Percentiles rank a stretch among this genome's conserved stretches.
phyloP scores from a whole-genome alignment of 2,329 filamentous ascomycete species.

The Ophiostoma quercus region DNA sequence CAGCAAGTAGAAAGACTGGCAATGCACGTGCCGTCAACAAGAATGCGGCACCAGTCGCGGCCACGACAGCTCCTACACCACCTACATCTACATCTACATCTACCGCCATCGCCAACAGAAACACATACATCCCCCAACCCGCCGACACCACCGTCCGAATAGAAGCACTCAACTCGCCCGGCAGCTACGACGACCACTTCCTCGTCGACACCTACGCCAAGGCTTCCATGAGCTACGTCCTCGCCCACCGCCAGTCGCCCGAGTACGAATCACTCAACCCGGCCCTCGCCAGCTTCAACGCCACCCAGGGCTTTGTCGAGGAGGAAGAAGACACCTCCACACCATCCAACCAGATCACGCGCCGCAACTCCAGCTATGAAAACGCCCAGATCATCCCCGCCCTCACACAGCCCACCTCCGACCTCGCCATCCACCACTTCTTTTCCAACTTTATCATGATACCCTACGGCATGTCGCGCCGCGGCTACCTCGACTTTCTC shows the following conservation, averaged over 20 bases:
- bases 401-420: conserved; percentile 47
- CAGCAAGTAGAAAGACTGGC: not conserved
- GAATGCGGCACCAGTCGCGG: not conserved
- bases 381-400: conserved; percentile 31
- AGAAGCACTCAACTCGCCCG: not conserved
- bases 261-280: not conserved
- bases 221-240: not conserved
- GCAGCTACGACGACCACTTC: not conserved
- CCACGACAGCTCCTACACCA: not conserved
- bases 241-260: not conserved
- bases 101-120: not conserved
- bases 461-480: conserved; percentile 45
- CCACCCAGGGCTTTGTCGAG: not conserved
- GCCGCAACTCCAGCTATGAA: not conserved
- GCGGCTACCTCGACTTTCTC: conserved; percentile 56
- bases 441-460: conserved; percentile 56
- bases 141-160: conserved; percentile 22
- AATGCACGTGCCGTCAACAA: not conserved
- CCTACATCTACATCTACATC: no score
- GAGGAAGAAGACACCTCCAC: not conserved
- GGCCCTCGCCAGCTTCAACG: not conserved
- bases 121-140: not conserved
- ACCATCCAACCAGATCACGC: not conserved
- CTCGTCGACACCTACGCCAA: not conserved
- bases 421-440: conserved; percentile 56